Evolutionary conservation across 1,284 basidiomycete genomes (phyloP), one percentile per base, ranked within the genome.

Genomic region (Sphaerobolus stellatus): DNA sequence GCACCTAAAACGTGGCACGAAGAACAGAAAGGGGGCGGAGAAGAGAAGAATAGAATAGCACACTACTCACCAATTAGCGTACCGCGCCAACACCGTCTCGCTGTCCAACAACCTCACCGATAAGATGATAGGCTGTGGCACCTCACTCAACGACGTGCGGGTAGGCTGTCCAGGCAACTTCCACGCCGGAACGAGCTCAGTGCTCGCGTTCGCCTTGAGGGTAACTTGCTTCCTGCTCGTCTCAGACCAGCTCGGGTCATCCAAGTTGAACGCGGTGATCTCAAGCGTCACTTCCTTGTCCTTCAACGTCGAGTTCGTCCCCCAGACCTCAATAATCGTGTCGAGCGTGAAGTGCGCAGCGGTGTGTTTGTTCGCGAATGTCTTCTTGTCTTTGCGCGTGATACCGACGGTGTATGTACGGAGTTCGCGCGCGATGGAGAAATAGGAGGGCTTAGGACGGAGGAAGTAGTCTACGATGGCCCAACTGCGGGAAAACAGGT

Each of bases 381-480:
- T 79, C 65, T 81, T 83, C 51, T 78, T 70, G 48, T 92, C 87
- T 68, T 87, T 90, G 56, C 92, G 82, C 16, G 84, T 86, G 75
- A 90, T 86, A 28, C 91, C 91, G 50, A 93, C 87, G 1, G 89
- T 92, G 71, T 77, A 84, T 0, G 78, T 80, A 56, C 81, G 79
- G 48, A 90, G 74, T 69, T 90, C 89, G 30, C 89, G 78, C 28
- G 82, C 78, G 56, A 91, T 82, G 7, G 84, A 67, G 63, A 82
- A 89, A 69, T 78, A 90, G 0, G 89, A 81, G 1, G 89, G 88
- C 67, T 91, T 92, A 18, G 85, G 85, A 22, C 89, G 75, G 38
- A 90, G 69, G 70, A 84, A 90, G 67, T 90, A 90, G 67, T 92
- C 90, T 33, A 80, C 77, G 57, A 91, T 89, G 1, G 86, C 80